phyloP scores from a whole-genome alignment of 495 filamentous ascomycete genomes.

The Penicillium roqueforti region DNA sequence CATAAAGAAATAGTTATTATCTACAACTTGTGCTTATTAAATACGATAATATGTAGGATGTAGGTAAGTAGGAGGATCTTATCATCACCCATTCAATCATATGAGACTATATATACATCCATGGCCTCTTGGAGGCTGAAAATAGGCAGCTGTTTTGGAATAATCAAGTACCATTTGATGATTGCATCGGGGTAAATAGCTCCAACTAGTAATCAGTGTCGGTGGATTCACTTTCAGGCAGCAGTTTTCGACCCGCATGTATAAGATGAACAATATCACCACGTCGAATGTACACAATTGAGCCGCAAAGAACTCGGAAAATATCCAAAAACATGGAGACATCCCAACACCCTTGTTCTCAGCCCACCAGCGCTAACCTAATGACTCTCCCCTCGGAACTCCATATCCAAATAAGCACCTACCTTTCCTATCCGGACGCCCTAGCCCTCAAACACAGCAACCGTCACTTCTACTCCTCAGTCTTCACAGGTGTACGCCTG shows the following conservation, averaged over 20 bases:
- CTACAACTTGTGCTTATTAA: neutral
- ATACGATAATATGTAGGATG: neutral
- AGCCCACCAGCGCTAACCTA: slow-evolving; percentile 12
- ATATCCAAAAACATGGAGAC: neutral
- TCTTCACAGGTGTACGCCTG: slow-evolving; percentile 60
- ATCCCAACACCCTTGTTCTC: neutral
- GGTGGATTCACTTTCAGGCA: slow-evolving; percentile 6
- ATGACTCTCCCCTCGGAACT: slow-evolving; percentile 58
- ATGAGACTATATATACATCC: too few relatives aligned
- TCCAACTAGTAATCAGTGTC: neutral
- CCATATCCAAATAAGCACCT: slow-evolving; percentile 69
- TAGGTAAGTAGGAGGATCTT: neutral
- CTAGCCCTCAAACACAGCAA: slow-evolving; percentile 63
- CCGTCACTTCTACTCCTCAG: slow-evolving; percentile 58
- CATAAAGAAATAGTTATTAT: neutral
- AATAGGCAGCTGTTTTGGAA: neutral
- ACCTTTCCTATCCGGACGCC: slow-evolving; percentile 72
- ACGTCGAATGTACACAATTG: neutral
- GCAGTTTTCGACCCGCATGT: slow-evolving; percentile 1
- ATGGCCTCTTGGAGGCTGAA: neutral
- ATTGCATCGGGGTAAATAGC: neutral
- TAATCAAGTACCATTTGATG: neutral
- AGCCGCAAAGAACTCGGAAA: neutral
- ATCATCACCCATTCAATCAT: neutral
- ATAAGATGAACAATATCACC: neutral